phyloP scores from a whole-genome alignment of 306 rosid species.

The Sindora glabra region DNA sequence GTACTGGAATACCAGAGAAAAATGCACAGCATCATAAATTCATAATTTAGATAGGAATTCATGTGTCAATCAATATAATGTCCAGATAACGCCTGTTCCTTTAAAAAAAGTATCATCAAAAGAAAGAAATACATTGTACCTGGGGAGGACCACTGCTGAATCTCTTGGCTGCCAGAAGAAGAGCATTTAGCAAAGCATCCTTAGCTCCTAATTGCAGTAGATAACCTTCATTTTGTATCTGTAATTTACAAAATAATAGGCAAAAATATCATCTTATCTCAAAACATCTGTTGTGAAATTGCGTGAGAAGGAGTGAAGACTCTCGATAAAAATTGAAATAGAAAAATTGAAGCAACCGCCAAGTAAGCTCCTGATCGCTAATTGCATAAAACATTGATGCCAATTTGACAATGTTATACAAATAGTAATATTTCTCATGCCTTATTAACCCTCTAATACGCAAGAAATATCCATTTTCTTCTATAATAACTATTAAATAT shows the following conservation, averaged over 20 bases:
- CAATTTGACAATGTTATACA: not conserved
- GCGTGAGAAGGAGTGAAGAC: not conserved
- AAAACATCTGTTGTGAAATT: not conserved
- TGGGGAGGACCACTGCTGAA: conserved; percentile 86
- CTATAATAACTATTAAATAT: not conserved
- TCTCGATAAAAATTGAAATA: not conserved
- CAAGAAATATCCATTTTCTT: not conserved
- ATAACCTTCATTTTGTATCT: conserved; percentile 84
- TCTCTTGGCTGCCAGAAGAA: conserved; percentile 74
- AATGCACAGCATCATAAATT: not conserved
- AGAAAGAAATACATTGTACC: conserved; percentile 34
- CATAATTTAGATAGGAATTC: not conserved
- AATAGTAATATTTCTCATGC: not conserved
- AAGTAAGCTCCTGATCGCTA: not conserved
- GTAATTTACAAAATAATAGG: conserved; percentile 19
- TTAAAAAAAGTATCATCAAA: not conserved
- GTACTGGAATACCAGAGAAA: not conserved
- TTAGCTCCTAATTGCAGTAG: conserved; percentile 59
- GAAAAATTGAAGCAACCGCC: not conserved
- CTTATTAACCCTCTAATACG: not conserved
- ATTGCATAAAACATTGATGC: not conserved
- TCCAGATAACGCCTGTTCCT: not conserved
- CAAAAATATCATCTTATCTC: not conserved
- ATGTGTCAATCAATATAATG: not conserved
- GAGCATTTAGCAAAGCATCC: conserved; percentile 88